These are phyloP conservation scores for Neurospora sp. DNA, from an alignment of 495 filamentous ascomycete genomes.

Conservation along the genomic window DNA sequence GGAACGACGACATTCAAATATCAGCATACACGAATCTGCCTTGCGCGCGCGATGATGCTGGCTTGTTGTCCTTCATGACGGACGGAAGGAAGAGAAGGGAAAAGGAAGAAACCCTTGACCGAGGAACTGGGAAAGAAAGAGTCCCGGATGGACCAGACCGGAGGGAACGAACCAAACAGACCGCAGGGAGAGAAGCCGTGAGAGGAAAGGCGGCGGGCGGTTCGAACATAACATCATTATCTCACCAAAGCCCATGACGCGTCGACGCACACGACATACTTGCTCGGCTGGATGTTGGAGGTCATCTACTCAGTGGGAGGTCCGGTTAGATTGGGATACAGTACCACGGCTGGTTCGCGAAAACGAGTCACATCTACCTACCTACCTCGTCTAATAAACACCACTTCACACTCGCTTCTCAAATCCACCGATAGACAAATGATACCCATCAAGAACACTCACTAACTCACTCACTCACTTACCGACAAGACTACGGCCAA, in stretches of 20 bases:
- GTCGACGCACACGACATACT: background rate
- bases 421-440: background rate
- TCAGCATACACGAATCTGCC: background rate
- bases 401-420: background rate
- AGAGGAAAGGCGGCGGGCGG: background rate
- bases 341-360: background rate
- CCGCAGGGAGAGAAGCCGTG: background rate
- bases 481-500: background rate
- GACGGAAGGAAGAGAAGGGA: background rate
- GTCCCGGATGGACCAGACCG: background rate
- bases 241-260: background rate
- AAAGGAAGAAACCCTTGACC: background rate
- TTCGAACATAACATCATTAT: background rate
- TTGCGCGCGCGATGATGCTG: background rate
- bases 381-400: background rate
- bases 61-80: background rate
- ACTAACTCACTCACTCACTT: background rate
- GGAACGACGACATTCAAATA: background rate
- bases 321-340: background rate
- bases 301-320: background rate
- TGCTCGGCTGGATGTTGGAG: background rate
- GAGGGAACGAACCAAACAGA: background rate
- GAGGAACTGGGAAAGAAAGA: background rate
- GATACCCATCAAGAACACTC: background rate
- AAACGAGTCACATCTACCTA: background rate